These are phyloP conservation scores for Magnaporthiopsis poae DNA, from an alignment of 2,329 filamentous ascomycete species.

Conservation along the genomic window DNA sequence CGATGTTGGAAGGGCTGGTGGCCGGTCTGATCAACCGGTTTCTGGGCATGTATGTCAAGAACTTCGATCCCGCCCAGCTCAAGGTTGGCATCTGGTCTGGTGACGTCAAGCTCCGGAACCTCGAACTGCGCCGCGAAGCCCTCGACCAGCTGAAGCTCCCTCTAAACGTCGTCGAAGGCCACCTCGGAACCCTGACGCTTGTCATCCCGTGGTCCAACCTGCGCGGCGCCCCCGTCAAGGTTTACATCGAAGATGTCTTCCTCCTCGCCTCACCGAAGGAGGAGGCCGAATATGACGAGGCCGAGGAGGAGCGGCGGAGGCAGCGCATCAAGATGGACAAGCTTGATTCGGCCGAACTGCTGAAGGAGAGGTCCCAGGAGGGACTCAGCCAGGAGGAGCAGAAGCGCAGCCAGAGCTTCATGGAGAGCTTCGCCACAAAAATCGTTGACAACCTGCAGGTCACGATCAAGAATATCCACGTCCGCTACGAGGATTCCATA, in stretches of 20 bases:
- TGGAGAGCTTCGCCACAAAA: slow-evolving; percentile 84
- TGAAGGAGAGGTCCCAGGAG: slow-evolving; percentile 86
- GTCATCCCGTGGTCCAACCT: slow-evolving; percentile 97
- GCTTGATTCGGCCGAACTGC: slow-evolving; percentile 85
- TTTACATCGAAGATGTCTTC: slow-evolving; percentile 95
- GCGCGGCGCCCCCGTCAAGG: slow-evolving; percentile 82
- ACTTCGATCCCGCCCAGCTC: slow-evolving; percentile 94
- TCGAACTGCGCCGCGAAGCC: slow-evolving; percentile 87
- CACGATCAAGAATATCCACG: slow-evolving; percentile 94
- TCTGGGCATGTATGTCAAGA: slow-evolving; percentile 99
- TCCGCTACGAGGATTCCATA: slow-evolving; percentile 95
- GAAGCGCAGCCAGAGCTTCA: slow-evolving; percentile 96
- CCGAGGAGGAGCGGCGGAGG: slow-evolving; percentile 77
- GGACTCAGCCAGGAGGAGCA: slow-evolving; percentile 91
- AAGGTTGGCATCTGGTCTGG: slow-evolving; percentile 99
- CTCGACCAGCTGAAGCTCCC: slow-evolving; percentile 94
- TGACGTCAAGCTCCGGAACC: slow-evolving; percentile 86
- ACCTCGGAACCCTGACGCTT: slow-evolving; percentile 82
- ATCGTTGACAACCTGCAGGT: slow-evolving; percentile 98
- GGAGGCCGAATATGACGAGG: slow-evolving; percentile 83
- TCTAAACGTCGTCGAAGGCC: slow-evolving; percentile 91
- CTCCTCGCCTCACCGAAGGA: slow-evolving; percentile 90
- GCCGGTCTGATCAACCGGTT: slow-evolving; percentile 97
- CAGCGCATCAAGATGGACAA: slow-evolving; percentile 98
- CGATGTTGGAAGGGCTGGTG: slow-evolving; percentile 93